A percentile compares a stretch with the other conserved stretches of the same genome.
Evolutionary conservation across 495 filamentous ascomycete species (phyloP).

Genomic region (Neurospora hispaniola): DNA sequence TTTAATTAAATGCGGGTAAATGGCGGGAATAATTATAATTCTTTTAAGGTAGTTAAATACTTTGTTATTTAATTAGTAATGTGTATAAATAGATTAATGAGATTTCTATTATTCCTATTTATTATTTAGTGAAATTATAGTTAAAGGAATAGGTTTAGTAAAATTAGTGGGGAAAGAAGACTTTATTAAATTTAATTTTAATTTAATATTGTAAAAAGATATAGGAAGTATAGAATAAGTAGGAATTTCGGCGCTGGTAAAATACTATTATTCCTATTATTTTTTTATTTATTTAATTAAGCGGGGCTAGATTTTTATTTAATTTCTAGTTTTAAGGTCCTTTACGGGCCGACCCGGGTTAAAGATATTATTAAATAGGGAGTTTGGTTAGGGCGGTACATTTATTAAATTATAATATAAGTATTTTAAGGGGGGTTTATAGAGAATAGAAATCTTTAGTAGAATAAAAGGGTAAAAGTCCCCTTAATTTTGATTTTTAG

Average conservation of each 20-base stretch:
- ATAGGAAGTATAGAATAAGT: constrained; percentile 68
- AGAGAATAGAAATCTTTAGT: constrained; percentile 69
- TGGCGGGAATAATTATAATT: constrained; percentile 53
- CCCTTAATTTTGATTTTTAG: constrained; percentile 72
- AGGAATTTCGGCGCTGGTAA: constrained; percentile 54
- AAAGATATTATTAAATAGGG: constrained; percentile 65
- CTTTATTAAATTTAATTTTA: constrained; percentile 54
- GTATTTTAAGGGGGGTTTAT: too few species aligned
- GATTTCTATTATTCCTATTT: too few species aligned
- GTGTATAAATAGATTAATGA: too few species aligned
- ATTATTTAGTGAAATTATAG: too few species aligned
- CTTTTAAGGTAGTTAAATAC: constrained; percentile 68
- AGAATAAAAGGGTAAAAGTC: constrained; percentile 72
- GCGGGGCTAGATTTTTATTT: constrained; percentile 55
- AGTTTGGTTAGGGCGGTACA: constrained; percentile 62
- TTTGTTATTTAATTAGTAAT: too few species aligned
- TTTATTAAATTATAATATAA: constrained; percentile 63
- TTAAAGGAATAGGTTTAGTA: too few species aligned
- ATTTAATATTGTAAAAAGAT: constrained; percentile 70
- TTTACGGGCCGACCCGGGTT: constrained; percentile 55
- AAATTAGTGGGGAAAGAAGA: constrained; percentile 19
- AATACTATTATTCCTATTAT: constrained; percentile 68
- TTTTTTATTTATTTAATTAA: constrained; percentile 73
- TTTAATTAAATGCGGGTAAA: constrained; percentile 45
- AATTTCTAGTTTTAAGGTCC: constrained; percentile 61